These are phyloP conservation scores for Oryza coarctata DNA, from an alignment of 176 grass and related monocot species.

Conservation along the genomic window DNA sequence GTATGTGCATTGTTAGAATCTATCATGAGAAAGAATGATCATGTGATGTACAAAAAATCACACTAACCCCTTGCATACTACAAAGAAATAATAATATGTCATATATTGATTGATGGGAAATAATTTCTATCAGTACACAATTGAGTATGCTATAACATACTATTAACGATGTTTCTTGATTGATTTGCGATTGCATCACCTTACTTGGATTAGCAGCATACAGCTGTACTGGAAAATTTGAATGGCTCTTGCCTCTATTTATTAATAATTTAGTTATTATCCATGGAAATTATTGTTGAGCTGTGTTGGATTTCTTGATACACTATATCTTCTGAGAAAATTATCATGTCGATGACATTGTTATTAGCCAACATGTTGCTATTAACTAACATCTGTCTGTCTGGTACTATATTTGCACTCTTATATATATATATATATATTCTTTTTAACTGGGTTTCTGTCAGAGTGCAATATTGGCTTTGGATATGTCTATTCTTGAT, in stretches of 20 bases:
- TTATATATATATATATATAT: slow-evolving; percentile 31
- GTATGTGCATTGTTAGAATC: background rate
- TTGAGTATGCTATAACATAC: background rate
- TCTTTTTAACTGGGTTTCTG: slow-evolving; percentile 29
- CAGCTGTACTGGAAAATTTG: background rate
- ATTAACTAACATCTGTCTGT: background rate
- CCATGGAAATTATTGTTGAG: slow-evolving; percentile 21
- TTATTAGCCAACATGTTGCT: slow-evolving; percentile 16
- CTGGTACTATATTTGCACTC: background rate
- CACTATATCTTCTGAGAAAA: slow-evolving; percentile 4
- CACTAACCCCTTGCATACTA: background rate
- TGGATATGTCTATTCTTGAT: slow-evolving; percentile 85
- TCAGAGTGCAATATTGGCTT: slow-evolving; percentile 82
- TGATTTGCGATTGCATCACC: slow-evolving; percentile 5
- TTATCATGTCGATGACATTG: slow-evolving; percentile 16
- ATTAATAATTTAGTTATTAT: background rate
- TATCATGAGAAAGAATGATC: background rate
- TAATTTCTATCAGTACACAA: slow-evolving; percentile 6
- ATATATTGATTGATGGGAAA: background rate
- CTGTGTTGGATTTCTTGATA: slow-evolving; percentile 28
- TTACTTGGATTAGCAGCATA: slow-evolving; percentile 19
- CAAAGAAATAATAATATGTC: background rate
- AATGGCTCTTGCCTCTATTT: background rate
- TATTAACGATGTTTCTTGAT: background rate
- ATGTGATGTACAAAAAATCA: background rate